These are phyloP conservation scores for Sarcodon aspratus DNA, from an alignment of 768 basidiomycete genomes.

Conservation along the genomic window DNA sequence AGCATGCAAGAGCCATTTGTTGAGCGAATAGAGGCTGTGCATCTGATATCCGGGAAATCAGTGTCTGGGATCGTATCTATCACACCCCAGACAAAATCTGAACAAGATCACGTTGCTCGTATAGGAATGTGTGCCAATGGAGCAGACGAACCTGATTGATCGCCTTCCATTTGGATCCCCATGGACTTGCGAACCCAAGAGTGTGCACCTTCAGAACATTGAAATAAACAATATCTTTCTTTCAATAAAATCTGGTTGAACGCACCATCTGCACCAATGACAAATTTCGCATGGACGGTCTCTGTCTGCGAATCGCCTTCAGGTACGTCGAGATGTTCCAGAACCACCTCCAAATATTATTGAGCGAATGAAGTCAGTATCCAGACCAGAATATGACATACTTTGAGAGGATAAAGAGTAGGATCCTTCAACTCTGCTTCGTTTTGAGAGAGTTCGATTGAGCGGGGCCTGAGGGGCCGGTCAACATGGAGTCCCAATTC, in stretches of 20 bases:
- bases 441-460: conserved; percentile 22
- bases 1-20: conserved; percentile 58
- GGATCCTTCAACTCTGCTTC: too few species aligned
- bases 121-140: background rate
- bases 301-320: too few species aligned
- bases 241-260: conserved; percentile 66
- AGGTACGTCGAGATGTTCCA: too few species aligned
- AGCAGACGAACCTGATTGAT: conserved; percentile 17
- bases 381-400: conserved; percentile 1
- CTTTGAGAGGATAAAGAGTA: conserved; percentile 26
- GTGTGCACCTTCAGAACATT: too few species aligned
- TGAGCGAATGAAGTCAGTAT: conserved; percentile 20
- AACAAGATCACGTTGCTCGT: background rate
- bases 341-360: conserved; percentile 40
- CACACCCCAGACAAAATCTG: conserved; percentile 29
- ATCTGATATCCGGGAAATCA: conserved; percentile 69
- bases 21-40: conserved; percentile 55
- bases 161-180: conserved; percentile 25
- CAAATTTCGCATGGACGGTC: too few species aligned
- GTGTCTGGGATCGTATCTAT: conserved; percentile 53
- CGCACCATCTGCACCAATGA: too few species aligned
- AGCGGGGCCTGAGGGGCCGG: conserved; percentile 19
- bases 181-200: too few species aligned
- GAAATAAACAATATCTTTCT: too few species aligned
- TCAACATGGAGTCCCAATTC: conserved; percentile 21